These are phyloP conservation scores for Pontederia paniculata DNA, from an alignment of 176 grass and related monocot species.

Conservation along the genomic window DNA sequence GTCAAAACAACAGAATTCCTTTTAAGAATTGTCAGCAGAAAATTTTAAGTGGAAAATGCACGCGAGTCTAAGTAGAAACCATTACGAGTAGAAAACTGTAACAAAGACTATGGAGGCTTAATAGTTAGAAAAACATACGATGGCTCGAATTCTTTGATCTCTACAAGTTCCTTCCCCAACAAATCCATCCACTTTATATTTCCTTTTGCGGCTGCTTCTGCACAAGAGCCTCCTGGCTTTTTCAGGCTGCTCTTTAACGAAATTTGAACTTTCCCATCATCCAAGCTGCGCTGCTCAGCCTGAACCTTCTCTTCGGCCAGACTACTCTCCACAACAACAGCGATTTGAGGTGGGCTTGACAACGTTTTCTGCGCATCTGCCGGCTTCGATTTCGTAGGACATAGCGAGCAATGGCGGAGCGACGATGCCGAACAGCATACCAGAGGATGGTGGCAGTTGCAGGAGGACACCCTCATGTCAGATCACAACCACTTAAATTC, in stretches of 20 bases:
- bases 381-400: not conserved
- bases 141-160: conserved; percentile 12
- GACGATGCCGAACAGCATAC: conserved; percentile 6
- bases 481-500: not conserved
- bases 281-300: not conserved
- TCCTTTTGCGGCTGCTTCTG: not conserved
- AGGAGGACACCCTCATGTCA: conserved; percentile 13
- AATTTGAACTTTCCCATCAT: not conserved
- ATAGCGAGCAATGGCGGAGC: not conserved
- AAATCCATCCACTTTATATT: conserved; percentile 17
- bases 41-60: too few relatives aligned
- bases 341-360: not conserved
- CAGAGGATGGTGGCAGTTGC: not conserved
- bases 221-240: conserved; percentile 9
- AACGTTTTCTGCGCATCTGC: not conserved
- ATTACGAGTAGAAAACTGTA: not conserved
- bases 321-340: not conserved
- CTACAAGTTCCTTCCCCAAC: conserved; percentile 12
- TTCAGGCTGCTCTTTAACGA: conserved; percentile 11
- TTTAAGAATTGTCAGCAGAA: too few relatives aligned
- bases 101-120: not conserved
- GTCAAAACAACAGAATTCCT: too few relatives aligned
- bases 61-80: too few relatives aligned
- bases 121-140: conserved; percentile 2
- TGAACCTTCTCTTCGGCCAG: conserved; percentile 6